Evolutionary conservation across 2,329 filamentous ascomycete species (phyloP), one percentile per base, ranked within the genome.

Genomic region (Ophioceras dolichostomum): DNA sequence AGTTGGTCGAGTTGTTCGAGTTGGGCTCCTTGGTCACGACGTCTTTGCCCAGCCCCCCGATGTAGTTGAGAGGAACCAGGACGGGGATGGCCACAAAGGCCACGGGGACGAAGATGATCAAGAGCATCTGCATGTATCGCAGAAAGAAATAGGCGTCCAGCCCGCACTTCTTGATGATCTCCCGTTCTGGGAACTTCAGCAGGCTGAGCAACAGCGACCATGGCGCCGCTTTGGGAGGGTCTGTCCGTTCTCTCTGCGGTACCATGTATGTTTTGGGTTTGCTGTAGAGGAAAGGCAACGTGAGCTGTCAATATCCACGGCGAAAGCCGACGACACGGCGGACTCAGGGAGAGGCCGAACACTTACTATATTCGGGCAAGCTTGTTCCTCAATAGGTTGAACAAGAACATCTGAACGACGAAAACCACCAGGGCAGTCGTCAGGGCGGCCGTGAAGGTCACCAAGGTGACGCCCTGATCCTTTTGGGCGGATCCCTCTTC

Each of bases 61-160:
- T 61, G 39, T 76, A 79, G 53, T 98, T 98, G 44, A 98, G 58
- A 0, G 91, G 88, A 3, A 96, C 62, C 31, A 98, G 64, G 18
- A 95, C 81, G 0, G 91, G 91, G 38, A 95, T 66, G 20, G 94
- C 79, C 36, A 95, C 52, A 19, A 75, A 47, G 10, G 83, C 77
- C 39, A 94, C 76, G 2, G 91, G 87, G 28, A 94, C 62, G 55
- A 98, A 96, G 43, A 98, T 94, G 53, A 94, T 79, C 31, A 96
- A 71, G 5, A 96, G 74, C 57, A 52, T 72, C 45, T 73, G 73
- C 12, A 76, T 72, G 52, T 94, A 98, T 43, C 93, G 83, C 1
- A 98, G 69, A 57, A 98, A 98, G 65, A 96, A 94, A 61, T 94
- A 98, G 51, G 89, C 87, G 55, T 98, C 91, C 9, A 98, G 73